Evolutionary conservation across 306 rosid genomes (phyloP), one percentile per base, ranked within the genome.

Genomic region (Pyrus communis): DNA sequence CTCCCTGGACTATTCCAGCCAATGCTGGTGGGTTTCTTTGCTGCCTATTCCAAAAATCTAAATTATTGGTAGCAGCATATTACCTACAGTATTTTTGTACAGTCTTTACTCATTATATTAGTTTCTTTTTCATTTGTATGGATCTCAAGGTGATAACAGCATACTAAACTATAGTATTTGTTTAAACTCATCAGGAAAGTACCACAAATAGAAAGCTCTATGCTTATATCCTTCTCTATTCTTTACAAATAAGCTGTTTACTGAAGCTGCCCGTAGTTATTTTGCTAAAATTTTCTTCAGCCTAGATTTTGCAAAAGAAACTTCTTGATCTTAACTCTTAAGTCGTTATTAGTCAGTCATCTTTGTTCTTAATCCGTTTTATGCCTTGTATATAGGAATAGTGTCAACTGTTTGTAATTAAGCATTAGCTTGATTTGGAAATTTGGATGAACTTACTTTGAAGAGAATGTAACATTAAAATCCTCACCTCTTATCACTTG

Each of bases 1-100:
- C 98, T 82, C 98, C 99, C 45, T 96, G 98, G 99, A 96, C 99
- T 75, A 75, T 96, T 80, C 99, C 98, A 77, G 99, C 98, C 82
- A 96, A 96, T 81, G 98, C 97, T 46, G 99, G 99, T 92, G 78
- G 76, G 81, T 85, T 61, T 70, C 27, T 51, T 77, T 77, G 45
- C 69, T 84, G 74, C 78, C 55, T 82, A 84, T 82, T 10, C 42
- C 73, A 70, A 54, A 54, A 68, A 80, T 60, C 23, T 77, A 54
- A 75, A 28, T 57, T 22, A 70, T 74, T 58, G 60, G 22, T 74
- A n/a, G 77, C 60, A 38, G 64, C 51, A 40, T 78, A 65, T 62
- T 62, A 42, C 60, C 64, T 64, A 25, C 11, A 4, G 3, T 33
- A 52, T 51, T 30, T n/a, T 52, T 51, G 18, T 63, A 9, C 40